Base-by-base conservation (phyloP, 2,329 filamentous ascomycete genomes). In the Arthrobotrys conoides region DNA sequence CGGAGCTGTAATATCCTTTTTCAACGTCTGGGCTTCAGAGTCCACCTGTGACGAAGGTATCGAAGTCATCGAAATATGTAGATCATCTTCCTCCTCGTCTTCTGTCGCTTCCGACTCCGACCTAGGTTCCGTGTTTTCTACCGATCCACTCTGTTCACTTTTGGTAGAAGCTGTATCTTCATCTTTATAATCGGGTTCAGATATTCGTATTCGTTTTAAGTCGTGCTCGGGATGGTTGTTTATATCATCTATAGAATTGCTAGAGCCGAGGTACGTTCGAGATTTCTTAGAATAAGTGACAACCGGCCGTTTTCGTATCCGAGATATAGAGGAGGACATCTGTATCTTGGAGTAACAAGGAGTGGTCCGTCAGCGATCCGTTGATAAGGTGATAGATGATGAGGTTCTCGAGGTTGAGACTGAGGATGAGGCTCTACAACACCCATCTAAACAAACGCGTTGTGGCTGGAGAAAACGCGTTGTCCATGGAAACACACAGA, bases 261-360 rank as follows among this genome's bases (percentile, higher is more conserved):
- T 14, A 30, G 53, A 5, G 14, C 33, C 30, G 20, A 77, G 41
- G 44, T 63, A 77, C 16, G 67, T 53, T 20, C 75, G 75, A 38
- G 53, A 38, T 20, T 72, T 78, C 41, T 69, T 78, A 6, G 75
- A 55, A 63, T 78, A 78, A 30, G 75, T 78, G 22, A 64, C 64
- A 41, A 69, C 46, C 0, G 61, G 51, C 27, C 68, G 61, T 68
- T 64, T 78, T 6, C 68, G 68, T 71, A 66, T 48, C 22, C 53
- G 49, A 8, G 67, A 18, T 22, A 22, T 48, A 48, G 66, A 70
- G 22, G 61, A 57, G 57, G 57, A 44, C 57, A 61, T 61, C 41
- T 22, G 57, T 61, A 61, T 61, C n/a, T 44, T 59, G n/a, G 14
- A 36, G 57, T 16, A 61, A 59, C 53, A 14, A 16, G 24, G 30